Base-by-base conservation (phyloP, 2,329 filamentous ascomycete species). In the Fusarium denticulatum region DNA sequence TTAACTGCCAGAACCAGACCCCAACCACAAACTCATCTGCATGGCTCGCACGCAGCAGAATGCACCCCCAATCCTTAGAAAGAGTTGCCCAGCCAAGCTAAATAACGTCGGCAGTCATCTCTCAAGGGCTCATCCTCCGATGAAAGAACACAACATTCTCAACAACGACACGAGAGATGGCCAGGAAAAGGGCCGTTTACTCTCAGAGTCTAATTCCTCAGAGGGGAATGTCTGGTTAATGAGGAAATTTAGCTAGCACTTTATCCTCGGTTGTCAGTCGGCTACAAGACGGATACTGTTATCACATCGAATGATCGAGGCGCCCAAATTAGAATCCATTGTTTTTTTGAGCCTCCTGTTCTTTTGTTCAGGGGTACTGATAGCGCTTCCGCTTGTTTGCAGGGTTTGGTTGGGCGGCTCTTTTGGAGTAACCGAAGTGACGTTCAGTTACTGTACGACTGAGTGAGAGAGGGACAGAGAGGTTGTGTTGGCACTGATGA, bases 211-310 rank as follows among this genome's bases (percentile, higher is more conserved):
- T n/a, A 39, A 63, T 39, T 49, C 36, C 45, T 50, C 32, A 8
- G 42, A 36, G 47, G 63, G 57, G 37, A 42, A 47, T 22, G 60
- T 26, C 42, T 64, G 52, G 34, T 60, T 71, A 73, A 73, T 70
- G 42, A 73, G 43, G 37, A 67, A 71, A 70, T n/a, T 30, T 39
- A 68, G 50, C 45, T 47, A 7, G 56, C n/a, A 24, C 40, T 62
- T 75, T 77, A 77, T 73, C 75, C 75, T 77, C 75, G 75, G 75
- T 75, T 70, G 69, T 50, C 67, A 57, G 34, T 75, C 75, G 69
- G 73, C 53, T 72, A 66, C 53, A 70, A 70, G 67, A 72, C 53
- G 55, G 58, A 52, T 57, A 57, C 60, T 64, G 34, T 42, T 24
- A 30, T 58, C 32, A 58, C 43, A 42, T 67, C 73, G 26, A 69